phyloP scores from a whole-genome alignment of 1,139 yeast genomes.

The Protomyces pachydermus region DNA sequence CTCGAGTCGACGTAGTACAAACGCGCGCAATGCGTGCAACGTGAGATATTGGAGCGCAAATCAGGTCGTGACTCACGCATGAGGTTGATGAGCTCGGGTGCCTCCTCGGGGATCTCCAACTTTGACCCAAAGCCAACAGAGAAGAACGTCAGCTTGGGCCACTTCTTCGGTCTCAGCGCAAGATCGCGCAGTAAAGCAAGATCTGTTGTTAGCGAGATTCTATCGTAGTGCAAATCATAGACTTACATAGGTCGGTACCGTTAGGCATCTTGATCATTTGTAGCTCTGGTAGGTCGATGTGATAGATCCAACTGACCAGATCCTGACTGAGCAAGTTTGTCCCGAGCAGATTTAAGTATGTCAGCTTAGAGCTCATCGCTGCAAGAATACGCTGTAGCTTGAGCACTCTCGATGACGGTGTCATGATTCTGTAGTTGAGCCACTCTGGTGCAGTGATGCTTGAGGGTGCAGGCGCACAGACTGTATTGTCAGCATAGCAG shows the following conservation, averaged over 20 bases:
- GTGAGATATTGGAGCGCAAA: conserved; percentile 19
- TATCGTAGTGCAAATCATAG: background rate
- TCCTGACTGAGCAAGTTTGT: conserved; percentile 19
- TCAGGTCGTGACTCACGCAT: conserved; percentile 1
- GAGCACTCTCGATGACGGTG: conserved; percentile 1
- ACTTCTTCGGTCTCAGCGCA: conserved; percentile 8
- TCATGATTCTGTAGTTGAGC: conserved; percentile 7
- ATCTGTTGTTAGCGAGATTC: conserved; percentile 9
- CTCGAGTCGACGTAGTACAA: conserved; percentile 18
- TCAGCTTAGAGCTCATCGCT: conserved; percentile 8
- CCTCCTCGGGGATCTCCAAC: conserved; percentile 22
- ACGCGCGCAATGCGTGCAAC: conserved; percentile 11
- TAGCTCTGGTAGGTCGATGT: conserved; percentile 6
- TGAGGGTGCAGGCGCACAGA: conserved; percentile 22
- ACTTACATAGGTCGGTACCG: background rate
- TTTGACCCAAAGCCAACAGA: conserved; percentile 25
- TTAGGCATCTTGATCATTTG: conserved; percentile 19
- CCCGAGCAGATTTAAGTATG: conserved; percentile 20
- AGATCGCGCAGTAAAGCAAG: conserved; percentile 12
- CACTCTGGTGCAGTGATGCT: conserved; percentile 15
- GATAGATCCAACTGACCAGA: conserved; percentile 15
- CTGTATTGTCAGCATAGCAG: background rate
- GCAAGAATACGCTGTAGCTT: conserved; percentile 3
- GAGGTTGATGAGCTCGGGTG: conserved; percentile 7
- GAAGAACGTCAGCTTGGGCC: conserved; percentile 2